Percentiles rank a stretch among this genome's conserved stretches.
phyloP scores from a whole-genome alignment of 2,329 filamentous ascomycete genomes.

The Dactylellina leptospora region DNA sequence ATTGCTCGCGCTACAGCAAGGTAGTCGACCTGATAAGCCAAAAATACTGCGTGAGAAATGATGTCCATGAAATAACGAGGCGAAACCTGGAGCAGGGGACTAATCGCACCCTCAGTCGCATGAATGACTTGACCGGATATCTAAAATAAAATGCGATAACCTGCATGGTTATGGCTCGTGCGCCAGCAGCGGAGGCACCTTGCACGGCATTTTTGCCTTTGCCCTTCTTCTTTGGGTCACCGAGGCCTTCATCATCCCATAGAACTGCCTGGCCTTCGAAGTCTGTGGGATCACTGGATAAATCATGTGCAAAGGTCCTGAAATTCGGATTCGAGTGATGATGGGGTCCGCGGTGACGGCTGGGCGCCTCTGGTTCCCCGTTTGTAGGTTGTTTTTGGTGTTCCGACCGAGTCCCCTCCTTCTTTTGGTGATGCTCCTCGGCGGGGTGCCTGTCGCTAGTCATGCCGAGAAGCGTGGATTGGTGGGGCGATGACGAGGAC shows the following conservation, averaged over 20 bases:
- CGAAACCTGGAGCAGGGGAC: no score
- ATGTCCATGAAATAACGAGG: no score
- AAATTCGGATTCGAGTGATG: conserved; percentile 33
- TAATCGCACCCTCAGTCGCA: conserved; percentile 84
- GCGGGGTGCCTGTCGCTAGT: conserved; percentile 24
- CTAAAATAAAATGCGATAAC: conserved; percentile 90
- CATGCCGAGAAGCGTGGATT: conserved; percentile 21
- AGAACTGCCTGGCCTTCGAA: conserved; percentile 49
- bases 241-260: conserved; percentile 31
- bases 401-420: conserved; percentile 3
- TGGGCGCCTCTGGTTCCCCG: not conserved
- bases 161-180: conserved; percentile 78
- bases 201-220: conserved; percentile 48
- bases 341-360: conserved; percentile 22
- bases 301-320: conserved; percentile 25
- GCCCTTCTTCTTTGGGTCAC: conserved; percentile 46
- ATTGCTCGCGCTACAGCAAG: conserved; percentile 64
- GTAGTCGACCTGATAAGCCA: no score
- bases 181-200: conserved; percentile 46
- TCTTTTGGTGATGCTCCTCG: conserved; percentile 16
- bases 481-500: conserved; percentile 1
- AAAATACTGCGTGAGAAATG: no score
- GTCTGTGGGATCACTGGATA: conserved; percentile 38
- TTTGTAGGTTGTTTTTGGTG: not conserved
- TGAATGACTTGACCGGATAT: conserved; percentile 90